Evolutionary conservation across 345 rosid genomes (phyloP).

Genomic region (Kandelia obovata): DNA sequence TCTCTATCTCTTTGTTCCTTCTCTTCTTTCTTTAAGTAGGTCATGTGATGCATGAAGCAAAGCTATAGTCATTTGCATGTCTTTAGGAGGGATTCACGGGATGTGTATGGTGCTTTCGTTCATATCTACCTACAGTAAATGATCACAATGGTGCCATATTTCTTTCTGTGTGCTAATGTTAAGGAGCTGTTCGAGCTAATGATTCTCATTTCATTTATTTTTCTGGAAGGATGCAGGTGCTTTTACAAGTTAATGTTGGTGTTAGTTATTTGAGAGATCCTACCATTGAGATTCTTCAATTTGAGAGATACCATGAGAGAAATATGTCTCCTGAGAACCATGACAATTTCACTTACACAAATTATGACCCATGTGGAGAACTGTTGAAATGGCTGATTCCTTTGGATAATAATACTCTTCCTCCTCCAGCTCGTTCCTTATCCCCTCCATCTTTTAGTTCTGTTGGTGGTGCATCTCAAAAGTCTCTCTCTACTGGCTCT

Average conservation of each 20-base stretch:
- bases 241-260: conserved; percentile 79
- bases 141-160: background rate
- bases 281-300: conserved; percentile 89
- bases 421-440: conserved; percentile 51
- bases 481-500: conserved; percentile 65
- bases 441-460: conserved; percentile 58
- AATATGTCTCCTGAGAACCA: conserved; percentile 31
- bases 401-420: conserved; percentile 63
- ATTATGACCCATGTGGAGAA: conserved; percentile 68
- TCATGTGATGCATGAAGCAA: no score
- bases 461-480: conserved; percentile 47
- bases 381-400: conserved; percentile 94
- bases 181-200: conserved; percentile 5
- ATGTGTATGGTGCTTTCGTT: background rate
- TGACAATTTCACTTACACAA: conserved; percentile 32
- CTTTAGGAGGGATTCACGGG: background rate
- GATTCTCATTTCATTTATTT: conserved; percentile 58
- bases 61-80: no score
- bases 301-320: conserved; percentile 68
- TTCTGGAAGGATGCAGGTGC: conserved; percentile 97
- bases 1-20: no score
- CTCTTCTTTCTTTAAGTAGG: no score
- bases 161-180: background rate
- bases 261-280: conserved; percentile 72
- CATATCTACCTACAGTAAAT: background rate